Base-by-base conservation (phyloP, 1,284 basidiomycete species). In the Leccinum fallax region DNA sequence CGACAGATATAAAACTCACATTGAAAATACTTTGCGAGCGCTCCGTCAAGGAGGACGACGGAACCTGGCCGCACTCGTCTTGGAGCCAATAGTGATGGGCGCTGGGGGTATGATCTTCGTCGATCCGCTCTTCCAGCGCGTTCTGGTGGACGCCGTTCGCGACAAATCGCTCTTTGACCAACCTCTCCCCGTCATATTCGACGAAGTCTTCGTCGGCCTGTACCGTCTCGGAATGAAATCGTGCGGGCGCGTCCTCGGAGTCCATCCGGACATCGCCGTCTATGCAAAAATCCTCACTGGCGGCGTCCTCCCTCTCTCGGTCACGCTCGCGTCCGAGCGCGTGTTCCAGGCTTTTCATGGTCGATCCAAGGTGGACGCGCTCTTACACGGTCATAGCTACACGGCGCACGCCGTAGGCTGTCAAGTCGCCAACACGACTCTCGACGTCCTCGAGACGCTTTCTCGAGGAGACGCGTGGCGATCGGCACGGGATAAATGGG, bases 31-130 rank as follows among this genome's bases (percentile, higher is more conserved):
- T 26, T 76, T 95, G 3, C 77, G 81, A n/a, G 77, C 76, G 5
- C 76, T 93, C n/a, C 73, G 75, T 57, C 68, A 67, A 62, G 75
- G 68, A 24, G 78, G 72, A 13, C 75, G 75, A 1, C 79, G 76
- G 1, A 81, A 77, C 24, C 74, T 90, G 8, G 90, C 85, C 7
- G 92, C 94, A 0, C 81, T 98, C 13, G 87, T 98, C 13, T 79
- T 99, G 40, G 97, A 99, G 74, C 97, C 97, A 0, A 83, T 97
- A 15, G 86, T 97, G 32, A 90, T 98, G 83, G 97, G 97, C 15
- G 96, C 97, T 0, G 97, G 94, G 0, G 97, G 97, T 0, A 98
- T 98, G 97, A 81, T 96, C 46, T 98, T 98, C 72, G 95, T 98
- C 54, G 97, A 99, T 71, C 97, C 97, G 1, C 87, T 99, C 38